phyloP scores from a whole-genome alignment of 257 asterid genomes.

The Przewalskia tangutica region DNA sequence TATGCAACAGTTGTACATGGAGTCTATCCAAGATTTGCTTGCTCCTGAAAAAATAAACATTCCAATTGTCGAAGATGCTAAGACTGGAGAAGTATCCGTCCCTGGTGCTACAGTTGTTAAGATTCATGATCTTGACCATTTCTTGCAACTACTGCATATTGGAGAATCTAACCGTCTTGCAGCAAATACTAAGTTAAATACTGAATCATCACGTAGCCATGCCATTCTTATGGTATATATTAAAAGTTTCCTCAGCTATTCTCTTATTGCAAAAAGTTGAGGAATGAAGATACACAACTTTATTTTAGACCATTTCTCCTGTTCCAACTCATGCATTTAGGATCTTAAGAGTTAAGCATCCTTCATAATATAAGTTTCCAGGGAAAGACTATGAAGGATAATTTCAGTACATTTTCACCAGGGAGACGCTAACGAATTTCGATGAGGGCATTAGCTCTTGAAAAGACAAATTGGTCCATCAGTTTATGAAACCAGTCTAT shows the following conservation, averaged over 20 bases:
- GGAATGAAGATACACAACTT: background rate
- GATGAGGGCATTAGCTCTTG: background rate
- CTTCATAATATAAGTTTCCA: background rate
- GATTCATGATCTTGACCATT: constrained; percentile 60
- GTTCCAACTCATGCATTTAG: background rate
- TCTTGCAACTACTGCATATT: constrained; percentile 51
- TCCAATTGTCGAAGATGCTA: constrained; percentile 75
- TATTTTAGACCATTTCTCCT: background rate
- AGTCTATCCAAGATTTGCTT: constrained; percentile 87
- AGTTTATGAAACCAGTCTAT: background rate
- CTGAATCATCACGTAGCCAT: constrained; percentile 90
- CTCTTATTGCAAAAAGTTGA: background rate
- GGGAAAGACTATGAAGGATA: background rate
- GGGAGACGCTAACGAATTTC: background rate
- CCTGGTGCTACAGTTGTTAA: constrained; percentile 66
- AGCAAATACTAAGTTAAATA: constrained; percentile 82
- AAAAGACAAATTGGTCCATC: background rate
- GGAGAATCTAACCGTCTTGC: constrained; percentile 91
- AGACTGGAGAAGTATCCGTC: constrained; percentile 72
- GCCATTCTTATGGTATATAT: constrained; percentile 76
- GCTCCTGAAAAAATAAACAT: constrained; percentile 79
- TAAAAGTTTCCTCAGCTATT: background rate
- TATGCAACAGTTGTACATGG: constrained; percentile 63
- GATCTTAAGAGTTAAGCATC: background rate
- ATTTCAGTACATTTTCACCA: background rate